Percentiles rank a stretch among this genome's conserved stretches.
Conservation (phyloP, 257 asterid species). For the Petunia axillaris region DNA sequence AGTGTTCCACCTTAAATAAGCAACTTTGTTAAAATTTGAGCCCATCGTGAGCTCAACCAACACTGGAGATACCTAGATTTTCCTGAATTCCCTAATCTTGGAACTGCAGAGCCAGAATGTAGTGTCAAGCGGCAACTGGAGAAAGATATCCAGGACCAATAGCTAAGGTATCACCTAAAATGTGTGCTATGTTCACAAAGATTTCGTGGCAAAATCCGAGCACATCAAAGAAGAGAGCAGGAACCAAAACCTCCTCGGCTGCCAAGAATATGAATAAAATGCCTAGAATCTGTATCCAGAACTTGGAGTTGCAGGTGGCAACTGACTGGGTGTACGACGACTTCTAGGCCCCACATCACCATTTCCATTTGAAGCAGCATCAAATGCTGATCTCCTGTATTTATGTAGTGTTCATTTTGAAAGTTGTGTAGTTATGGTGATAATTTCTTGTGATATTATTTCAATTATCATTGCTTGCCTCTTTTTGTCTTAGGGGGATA, state of each 20-base stretch:
- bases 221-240: constrained; percentile 13
- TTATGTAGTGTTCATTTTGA: background rate
- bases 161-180: constrained; percentile 12
- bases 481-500: constrained; percentile 54
- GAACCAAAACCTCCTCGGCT: constrained; percentile 14
- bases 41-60: constrained; percentile 24
- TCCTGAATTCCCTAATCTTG: background rate
- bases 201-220: background rate
- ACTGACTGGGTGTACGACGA: constrained; percentile 32
- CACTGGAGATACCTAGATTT: background rate
- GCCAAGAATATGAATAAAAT: background rate
- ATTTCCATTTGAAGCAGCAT: constrained; percentile 23
- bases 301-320: constrained; percentile 36
- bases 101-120: background rate
- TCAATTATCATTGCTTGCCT: no score
- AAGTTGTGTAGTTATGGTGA: background rate
- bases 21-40: constrained; percentile 2
- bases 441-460: background rate
- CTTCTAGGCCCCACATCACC: constrained; percentile 26
- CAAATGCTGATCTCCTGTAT: constrained; percentile 33
- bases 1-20: constrained; percentile 12
- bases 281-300: constrained; percentile 20
- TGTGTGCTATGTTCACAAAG: constrained; percentile 15
- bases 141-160: background rate
- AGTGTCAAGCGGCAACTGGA: constrained; percentile 12